These are phyloP conservation scores for Thermomucor indicae-seudaticae DNA, from an alignment of 371 early-diverging fungal genomes.

Conservation along the genomic window DNA sequence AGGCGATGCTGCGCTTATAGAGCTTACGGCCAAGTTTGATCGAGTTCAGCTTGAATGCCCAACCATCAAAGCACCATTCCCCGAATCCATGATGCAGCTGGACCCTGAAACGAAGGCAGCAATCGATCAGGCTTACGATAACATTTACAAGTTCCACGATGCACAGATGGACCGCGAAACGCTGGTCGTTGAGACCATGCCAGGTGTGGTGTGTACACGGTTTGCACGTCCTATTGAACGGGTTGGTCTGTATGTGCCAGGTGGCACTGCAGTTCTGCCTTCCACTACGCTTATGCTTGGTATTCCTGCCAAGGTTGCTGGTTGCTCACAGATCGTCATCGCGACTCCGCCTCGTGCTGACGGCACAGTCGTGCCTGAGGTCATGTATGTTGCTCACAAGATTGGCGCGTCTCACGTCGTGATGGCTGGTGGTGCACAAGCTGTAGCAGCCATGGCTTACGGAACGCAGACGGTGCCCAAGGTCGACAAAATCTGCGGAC, in stretches of 20 bases:
- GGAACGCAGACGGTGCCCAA: conserved; percentile 95
- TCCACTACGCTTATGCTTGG: conserved; percentile 95
- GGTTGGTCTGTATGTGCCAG: conserved; percentile 97
- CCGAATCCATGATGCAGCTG: conserved; percentile 60
- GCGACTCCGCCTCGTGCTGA: conserved; percentile 95
- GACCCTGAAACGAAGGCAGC: conserved; percentile 70
- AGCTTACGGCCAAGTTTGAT: conserved; percentile 90
- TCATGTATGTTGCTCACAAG: conserved; percentile 97
- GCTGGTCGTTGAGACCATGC: conserved; percentile 91
- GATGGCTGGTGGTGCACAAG: conserved; percentile 97
- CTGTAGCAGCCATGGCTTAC: conserved; percentile 97
- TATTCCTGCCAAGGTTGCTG: conserved; percentile 96
- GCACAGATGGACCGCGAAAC: conserved; percentile 81
- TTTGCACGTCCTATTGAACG: conserved; percentile 92
- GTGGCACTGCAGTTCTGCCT: conserved; percentile 96
- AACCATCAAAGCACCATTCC: conserved; percentile 86
- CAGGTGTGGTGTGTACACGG: conserved; percentile 91
- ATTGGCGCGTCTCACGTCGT: conserved; percentile 89
- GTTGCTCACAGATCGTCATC: conserved; percentile 90
- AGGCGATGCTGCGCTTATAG: conserved; percentile 86
- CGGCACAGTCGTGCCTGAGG: conserved; percentile 91
- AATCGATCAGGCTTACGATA: conserved; percentile 93
- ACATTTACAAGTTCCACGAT: conserved; percentile 89
- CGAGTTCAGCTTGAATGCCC: conserved; percentile 66
- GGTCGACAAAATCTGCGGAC: conserved; percentile 99